phyloP scores from a whole-genome alignment of 129 eudicot species.

The Escallonia rubra region DNA sequence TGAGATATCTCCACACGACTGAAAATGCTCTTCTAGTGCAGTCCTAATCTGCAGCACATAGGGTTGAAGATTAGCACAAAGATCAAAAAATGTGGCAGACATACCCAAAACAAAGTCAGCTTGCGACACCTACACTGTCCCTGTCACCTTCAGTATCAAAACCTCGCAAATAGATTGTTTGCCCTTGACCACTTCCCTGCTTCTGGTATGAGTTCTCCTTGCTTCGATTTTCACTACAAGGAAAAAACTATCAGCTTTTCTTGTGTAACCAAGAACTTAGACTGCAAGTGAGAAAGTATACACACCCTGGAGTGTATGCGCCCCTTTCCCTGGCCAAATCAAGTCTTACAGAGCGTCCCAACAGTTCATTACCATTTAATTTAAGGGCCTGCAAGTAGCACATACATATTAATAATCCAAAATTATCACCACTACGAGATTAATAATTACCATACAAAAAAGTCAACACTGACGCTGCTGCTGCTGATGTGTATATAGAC shows the following conservation, averaged over 20 bases:
- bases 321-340: slow-evolving; percentile 7
- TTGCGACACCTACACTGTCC: slow-evolving; percentile 40
- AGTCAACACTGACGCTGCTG: too few species aligned
- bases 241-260: background rate
- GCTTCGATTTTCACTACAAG: slow-evolving; percentile 17
- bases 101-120: background rate
- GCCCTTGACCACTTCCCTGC: slow-evolving; percentile 36
- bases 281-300: background rate
- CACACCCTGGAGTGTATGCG: slow-evolving; percentile 2
- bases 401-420: background rate
- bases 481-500: too few species aligned
- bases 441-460: too few species aligned
- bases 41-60: slow-evolving; percentile 39
- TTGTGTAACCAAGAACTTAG: background rate
- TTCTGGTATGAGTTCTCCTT: slow-evolving; percentile 35
- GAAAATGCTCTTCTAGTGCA: slow-evolving; percentile 56
- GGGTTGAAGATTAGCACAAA: background rate
- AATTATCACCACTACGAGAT: too few species aligned
- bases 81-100: too few species aligned
- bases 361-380: background rate
- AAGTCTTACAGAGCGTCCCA: background rate
- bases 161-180: slow-evolving; percentile 68
- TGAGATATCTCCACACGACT: slow-evolving; percentile 69
- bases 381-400: slow-evolving; percentile 2
- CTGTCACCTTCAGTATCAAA: slow-evolving; percentile 47